phyloP scores from a whole-genome alignment of 2,329 filamentous ascomycete species.

The Paraphaeosphaeria minitans region DNA sequence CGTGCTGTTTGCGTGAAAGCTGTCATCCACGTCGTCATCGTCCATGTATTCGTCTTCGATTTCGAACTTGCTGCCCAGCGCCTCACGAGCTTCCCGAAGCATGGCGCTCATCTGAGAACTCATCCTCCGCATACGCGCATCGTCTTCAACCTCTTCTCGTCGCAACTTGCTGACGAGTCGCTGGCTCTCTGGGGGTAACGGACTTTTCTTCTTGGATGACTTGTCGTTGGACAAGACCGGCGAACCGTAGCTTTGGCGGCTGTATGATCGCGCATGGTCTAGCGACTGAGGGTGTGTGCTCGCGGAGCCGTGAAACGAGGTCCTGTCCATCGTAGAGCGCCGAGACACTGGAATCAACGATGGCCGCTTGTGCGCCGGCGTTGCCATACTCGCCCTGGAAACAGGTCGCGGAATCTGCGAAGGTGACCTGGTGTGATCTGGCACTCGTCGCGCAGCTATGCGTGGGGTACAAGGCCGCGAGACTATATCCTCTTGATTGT shows the following conservation, averaged over 20 bases:
- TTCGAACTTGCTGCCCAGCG: constrained; percentile 64
- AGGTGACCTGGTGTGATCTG: constrained; percentile 30
- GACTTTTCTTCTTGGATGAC: constrained; percentile 28
- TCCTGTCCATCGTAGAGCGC: constrained; percentile 37
- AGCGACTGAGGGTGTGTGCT: constrained; percentile 18
- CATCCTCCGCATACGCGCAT: constrained; percentile 78
- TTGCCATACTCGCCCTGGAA: constrained; percentile 26
- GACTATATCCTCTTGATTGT: constrained; percentile 57
- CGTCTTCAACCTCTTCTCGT: constrained; percentile 76
- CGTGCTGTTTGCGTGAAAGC: constrained; percentile 30
- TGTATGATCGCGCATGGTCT: constrained; percentile 31
- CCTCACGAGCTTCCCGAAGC: constrained; percentile 87
- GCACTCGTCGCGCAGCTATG: constrained; percentile 38
- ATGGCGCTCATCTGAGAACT: constrained; percentile 81
- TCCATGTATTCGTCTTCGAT: constrained; percentile 38
- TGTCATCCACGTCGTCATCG: constrained; percentile 35
- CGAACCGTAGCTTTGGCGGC: constrained; percentile 40
- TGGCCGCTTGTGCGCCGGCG: constrained; percentile 31
- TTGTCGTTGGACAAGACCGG: constrained; percentile 30
- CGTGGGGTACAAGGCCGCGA: constrained; percentile 56
- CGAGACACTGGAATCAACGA: constrained; percentile 54
- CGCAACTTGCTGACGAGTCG: constrained; percentile 73
- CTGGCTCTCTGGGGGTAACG: constrained; percentile 68
- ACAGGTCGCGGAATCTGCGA: constrained; percentile 45
- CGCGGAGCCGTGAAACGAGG: constrained; percentile 24